Evolutionary conservation across 73 alveolate genomes (phyloP), one percentile per base, ranked within the genome.

Genomic region (Symbiodinium pilosum): DNA sequence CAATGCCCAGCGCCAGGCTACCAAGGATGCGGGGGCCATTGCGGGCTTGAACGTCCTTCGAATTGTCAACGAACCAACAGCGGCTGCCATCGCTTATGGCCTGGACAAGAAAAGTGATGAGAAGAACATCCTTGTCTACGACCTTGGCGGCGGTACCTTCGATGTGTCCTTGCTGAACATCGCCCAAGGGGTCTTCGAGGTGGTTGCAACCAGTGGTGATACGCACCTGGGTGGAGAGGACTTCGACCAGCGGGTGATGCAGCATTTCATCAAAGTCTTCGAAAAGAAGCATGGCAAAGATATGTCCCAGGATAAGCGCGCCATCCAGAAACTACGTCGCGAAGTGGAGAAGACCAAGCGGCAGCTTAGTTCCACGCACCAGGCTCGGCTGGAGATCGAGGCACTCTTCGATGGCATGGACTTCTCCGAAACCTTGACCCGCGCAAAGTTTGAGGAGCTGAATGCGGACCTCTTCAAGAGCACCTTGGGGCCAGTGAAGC

Each of bases 1-100:
- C 96, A 99, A 99, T 99, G 99, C 99, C 20, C 99, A 99, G 97
- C 99, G 99, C 99, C 99, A 99, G 98, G 99, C 99, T 81, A 99
- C 99, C 36, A 99, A 99, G 99, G 89, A 83, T 42, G 89, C 89
- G 18, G 77, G 77, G 16, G 28, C 77, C 81, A 92, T 92, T 83
- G 98, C 99, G 91, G 99, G 99, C 44, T 95, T 99, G 56, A 99
- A 99, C 92, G 99, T 99, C 95, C 99, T 97, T 95, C 99, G 99
- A 89, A 99, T 99, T 95, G 99, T 99, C 99, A 99, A 99, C 99
- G 99, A 99, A 98, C 99, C 99, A n/a, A 99, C 99, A 4, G 99
- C 99, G 93, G 99, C 99, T 28, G 99, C 99, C 93, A 99, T 99
- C 64, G 99, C 99, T 47, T 99, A 99, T 93, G 99, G 99, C 18